phyloP scores from a whole-genome alignment of 306 rosid genomes.

The Abrus precatorius region DNA sequence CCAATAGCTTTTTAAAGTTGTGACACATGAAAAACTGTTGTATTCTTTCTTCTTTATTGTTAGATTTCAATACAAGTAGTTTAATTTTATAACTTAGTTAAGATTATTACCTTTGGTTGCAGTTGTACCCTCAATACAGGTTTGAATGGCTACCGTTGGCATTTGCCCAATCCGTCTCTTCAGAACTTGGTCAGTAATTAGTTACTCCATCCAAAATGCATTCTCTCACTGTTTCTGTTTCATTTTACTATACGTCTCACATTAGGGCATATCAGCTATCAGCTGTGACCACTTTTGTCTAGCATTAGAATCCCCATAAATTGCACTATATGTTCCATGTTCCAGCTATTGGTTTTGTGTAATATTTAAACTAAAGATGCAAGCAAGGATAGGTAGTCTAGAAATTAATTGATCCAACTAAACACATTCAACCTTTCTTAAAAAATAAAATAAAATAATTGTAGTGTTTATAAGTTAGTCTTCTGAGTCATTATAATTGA shows the following conservation, averaged over 20 bases:
- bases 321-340: constrained; percentile 36
- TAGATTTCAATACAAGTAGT: neutral
- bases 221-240: constrained; percentile 34
- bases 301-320: constrained; percentile 30
- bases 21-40: too few relatives aligned
- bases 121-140: constrained; percentile 90
- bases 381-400: constrained; percentile 12
- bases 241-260: constrained; percentile 22
- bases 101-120: constrained; percentile 48
- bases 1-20: too few relatives aligned
- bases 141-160: constrained; percentile 77
- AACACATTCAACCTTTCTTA: neutral
- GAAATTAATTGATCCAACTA: constrained; percentile 29
- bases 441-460: neutral
- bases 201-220: constrained; percentile 25
- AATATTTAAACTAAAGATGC: constrained; percentile 11
- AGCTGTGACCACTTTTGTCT: constrained; percentile 3
- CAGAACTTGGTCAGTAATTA: constrained; percentile 82
- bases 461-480: constrained; percentile 6
- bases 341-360: constrained; percentile 29
- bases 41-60: constrained; percentile 1
- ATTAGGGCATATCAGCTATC: constrained; percentile 1
- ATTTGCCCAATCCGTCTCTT: constrained; percentile 62
- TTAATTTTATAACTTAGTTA: constrained; percentile 25
- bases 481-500: constrained; percentile 39